Conservation (phyloP, 2,329 filamentous ascomycete genomes). For the Talaromyces sp. region DNA sequence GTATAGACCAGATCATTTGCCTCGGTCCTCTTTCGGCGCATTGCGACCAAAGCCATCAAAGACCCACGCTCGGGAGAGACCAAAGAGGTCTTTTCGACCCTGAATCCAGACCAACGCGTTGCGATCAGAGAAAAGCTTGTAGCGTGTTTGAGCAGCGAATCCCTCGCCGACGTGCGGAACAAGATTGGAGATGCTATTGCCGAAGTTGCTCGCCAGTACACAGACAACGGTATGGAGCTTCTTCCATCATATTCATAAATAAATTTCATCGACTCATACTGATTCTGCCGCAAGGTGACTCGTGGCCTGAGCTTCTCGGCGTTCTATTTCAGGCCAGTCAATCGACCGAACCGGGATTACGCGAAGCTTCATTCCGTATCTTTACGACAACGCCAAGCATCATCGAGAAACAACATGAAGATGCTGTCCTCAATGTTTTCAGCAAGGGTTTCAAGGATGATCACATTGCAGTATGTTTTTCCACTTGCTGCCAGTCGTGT, state of each 20-base stretch:
- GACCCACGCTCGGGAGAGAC: constrained; percentile 59
- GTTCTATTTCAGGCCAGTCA: constrained; percentile 87
- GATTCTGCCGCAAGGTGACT: constrained; percentile 53
- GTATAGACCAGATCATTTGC: constrained; percentile 78
- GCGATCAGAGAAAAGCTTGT: constrained; percentile 81
- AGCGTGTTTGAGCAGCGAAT: constrained; percentile 67
- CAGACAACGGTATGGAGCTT: constrained; percentile 68
- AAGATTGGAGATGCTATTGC: constrained; percentile 98
- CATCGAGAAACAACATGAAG: constrained; percentile 92
- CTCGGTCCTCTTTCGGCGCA: constrained; percentile 88
- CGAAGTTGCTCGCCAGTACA: constrained; percentile 90
- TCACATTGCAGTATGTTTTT: constrained; percentile 60
- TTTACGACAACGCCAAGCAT: constrained; percentile 92
- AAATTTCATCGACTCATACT: background rate
- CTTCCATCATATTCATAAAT: background rate
- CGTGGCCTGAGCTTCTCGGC: constrained; percentile 84
- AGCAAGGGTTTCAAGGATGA: constrained; percentile 87
- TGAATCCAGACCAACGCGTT: constrained; percentile 65
- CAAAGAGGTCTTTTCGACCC: constrained; percentile 78
- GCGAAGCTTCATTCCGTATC: constrained; percentile 90
- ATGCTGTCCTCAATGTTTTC: constrained; percentile 82
- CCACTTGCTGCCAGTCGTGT: background rate
- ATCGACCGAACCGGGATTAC: constrained; percentile 72
- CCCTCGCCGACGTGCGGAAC: constrained; percentile 70
- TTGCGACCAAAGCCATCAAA: constrained; percentile 84